Evolutionary conservation across 129 eudicot species (phyloP).

Genomic region (Lonicera japonica): DNA sequence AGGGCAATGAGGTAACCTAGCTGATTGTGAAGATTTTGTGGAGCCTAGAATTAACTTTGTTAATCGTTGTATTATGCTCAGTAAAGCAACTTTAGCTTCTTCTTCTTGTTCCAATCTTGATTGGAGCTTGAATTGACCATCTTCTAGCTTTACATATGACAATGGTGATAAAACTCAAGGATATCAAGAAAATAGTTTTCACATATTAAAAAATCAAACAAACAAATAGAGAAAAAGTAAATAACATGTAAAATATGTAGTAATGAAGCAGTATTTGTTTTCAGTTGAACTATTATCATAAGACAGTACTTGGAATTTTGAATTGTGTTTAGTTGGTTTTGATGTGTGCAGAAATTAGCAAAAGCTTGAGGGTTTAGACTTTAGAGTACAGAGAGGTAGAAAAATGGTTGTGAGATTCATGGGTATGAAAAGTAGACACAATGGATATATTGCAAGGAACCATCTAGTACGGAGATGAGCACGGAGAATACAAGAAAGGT

Average conservation of each 20-base stretch:
- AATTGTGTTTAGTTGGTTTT: background rate
- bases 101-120: conserved; percentile 97
- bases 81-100: conserved; percentile 95
- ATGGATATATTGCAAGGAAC: background rate
- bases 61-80: conserved; percentile 88
- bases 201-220: background rate
- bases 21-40: conserved; percentile 73
- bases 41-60: conserved; percentile 93
- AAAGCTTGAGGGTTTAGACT: background rate
- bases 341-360: background rate
- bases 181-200: background rate
- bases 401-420: too few relatives aligned
- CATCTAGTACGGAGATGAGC: background rate
- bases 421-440: background rate
- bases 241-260: background rate
- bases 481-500: background rate
- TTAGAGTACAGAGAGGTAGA: background rate
- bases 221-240: background rate
- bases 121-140: conserved; percentile 91
- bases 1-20: conserved; percentile 61
- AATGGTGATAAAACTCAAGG: background rate
- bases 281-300: too few relatives aligned
- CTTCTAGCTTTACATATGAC: conserved; percentile 69
- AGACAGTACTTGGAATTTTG: background rate
- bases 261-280: background rate